These are phyloP conservation scores for Inonotus hispidus DNA, from an alignment of 1,284 basidiomycete genomes.

Conservation along the genomic window DNA sequence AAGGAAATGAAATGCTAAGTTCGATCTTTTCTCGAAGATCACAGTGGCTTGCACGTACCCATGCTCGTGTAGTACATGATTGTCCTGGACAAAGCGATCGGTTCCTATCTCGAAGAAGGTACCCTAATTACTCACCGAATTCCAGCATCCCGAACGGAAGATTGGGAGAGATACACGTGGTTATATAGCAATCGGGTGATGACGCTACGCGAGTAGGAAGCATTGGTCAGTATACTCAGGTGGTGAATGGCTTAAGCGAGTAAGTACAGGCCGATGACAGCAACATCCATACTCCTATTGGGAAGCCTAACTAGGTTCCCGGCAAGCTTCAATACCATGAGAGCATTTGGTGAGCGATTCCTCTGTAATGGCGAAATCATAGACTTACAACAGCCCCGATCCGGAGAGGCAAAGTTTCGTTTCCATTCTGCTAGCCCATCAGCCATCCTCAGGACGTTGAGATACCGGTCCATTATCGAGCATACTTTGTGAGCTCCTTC, in stretches of 20 bases:
- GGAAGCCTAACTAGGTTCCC: conserved; percentile 21
- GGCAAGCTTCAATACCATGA: conserved; percentile 20
- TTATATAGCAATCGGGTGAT: conserved; percentile 19
- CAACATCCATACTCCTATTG: conserved; percentile 20
- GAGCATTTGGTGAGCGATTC: not conserved
- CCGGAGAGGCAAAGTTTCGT: conserved; percentile 22
- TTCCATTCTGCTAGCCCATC: conserved; percentile 19
- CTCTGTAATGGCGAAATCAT: not conserved
- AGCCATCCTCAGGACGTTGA: not conserved
- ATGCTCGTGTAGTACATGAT: conserved; percentile 11
- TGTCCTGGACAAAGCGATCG: conserved; percentile 2
- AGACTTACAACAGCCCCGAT: conserved; percentile 21
- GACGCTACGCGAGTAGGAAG: conserved; percentile 10
- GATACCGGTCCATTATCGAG: not conserved
- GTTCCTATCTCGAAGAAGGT: not conserved
- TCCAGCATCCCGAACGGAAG: conserved; percentile 6
- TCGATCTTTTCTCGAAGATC: too few relatives aligned
- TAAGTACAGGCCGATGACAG: conserved; percentile 19
- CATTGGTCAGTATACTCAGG: not conserved
- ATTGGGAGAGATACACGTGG: conserved; percentile 23
- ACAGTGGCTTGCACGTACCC: too few relatives aligned
- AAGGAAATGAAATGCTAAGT: too few relatives aligned
- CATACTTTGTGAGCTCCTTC: conserved; percentile 21
- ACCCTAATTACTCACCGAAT: conserved; percentile 17
- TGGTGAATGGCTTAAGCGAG: too few relatives aligned